Conservation (phyloP, 768 basidiomycete genomes). For the Strobilomyces dryophilus region DNA sequence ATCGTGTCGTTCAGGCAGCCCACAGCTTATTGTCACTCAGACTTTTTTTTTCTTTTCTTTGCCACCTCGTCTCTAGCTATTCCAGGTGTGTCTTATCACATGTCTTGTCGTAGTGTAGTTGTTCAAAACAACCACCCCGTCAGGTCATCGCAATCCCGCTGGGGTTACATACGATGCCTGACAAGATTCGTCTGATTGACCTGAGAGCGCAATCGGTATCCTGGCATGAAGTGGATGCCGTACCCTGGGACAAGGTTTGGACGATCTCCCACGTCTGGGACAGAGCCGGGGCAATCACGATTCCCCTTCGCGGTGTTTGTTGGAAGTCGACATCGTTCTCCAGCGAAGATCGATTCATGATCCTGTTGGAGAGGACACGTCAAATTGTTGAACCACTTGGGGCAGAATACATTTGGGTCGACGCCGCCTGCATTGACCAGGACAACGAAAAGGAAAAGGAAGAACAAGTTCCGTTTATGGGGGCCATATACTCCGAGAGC, state of each 20-base stretch:
- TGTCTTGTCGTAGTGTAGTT: neutral
- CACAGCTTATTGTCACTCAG: neutral
- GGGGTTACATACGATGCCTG: neutral
- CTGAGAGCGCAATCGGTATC: neutral
- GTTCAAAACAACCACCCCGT: neutral
- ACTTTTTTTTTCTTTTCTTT: too few relatives aligned
- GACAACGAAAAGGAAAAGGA: neutral
- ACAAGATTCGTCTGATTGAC: constrained; percentile 2
- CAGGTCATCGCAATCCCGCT: neutral
- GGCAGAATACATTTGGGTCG: constrained; percentile 7
- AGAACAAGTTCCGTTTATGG: constrained; percentile 6
- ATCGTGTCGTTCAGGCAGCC: neutral
- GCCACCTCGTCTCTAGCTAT: neutral
- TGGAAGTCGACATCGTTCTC: constrained; percentile 6
- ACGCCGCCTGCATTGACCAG: constrained; percentile 9
- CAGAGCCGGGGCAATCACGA: neutral
- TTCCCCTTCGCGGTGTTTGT: neutral
- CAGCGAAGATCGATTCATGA: constrained; percentile 1
- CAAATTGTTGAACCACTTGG: neutral
- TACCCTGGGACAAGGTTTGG: constrained; percentile 6
- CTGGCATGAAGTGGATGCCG: neutral
- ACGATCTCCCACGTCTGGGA: constrained; percentile 11
- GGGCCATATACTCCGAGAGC: constrained; percentile 2
- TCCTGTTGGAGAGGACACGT: neutral
- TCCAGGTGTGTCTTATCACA: neutral